Conservation (phyloP, 768 basidiomycete genomes). For the Kwoniella dejecticola region DNA sequence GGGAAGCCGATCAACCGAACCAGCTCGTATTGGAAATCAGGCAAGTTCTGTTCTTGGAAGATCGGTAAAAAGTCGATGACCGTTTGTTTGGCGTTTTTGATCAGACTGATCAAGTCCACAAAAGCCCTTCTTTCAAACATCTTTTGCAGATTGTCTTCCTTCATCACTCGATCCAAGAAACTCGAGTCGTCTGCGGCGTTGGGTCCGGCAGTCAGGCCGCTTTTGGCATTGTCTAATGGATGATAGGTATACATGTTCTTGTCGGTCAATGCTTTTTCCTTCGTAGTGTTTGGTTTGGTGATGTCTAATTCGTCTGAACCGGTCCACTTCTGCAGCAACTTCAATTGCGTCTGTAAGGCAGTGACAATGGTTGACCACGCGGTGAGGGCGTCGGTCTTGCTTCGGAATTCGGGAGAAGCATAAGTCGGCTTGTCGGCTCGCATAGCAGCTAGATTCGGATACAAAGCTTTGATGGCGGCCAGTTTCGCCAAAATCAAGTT, state of each 20-base stretch:
- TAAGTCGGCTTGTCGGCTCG: constrained; percentile 75
- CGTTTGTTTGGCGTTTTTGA: constrained; percentile 80
- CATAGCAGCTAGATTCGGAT: constrained; percentile 79
- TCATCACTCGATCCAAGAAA: constrained; percentile 89
- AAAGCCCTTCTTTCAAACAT: constrained; percentile 76
- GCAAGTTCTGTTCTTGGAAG: constrained; percentile 86
- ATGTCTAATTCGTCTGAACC: constrained; percentile 89
- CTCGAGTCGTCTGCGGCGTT: constrained; percentile 67
- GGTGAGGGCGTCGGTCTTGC: constrained; percentile 83
- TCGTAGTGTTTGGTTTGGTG: constrained; percentile 71
- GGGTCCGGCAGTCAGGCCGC: constrained; percentile 20
- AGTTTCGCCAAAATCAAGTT: constrained; percentile 67
- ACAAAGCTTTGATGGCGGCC: constrained; percentile 80
- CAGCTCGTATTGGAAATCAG: constrained; percentile 79
- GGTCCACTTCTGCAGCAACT: constrained; percentile 85
- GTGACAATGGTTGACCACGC: constrained; percentile 88
- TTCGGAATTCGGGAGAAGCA: constrained; percentile 67
- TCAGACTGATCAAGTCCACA: constrained; percentile 80
- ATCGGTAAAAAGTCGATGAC: constrained; percentile 75
- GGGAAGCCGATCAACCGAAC: constrained; percentile 94
- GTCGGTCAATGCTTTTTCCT: constrained; percentile 59
- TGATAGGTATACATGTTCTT: constrained; percentile 39
- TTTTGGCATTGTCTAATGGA: constrained; percentile 40
- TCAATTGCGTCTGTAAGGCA: constrained; percentile 79
- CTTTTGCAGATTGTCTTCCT: constrained; percentile 93